Evolutionary conservation across 2,329 filamentous ascomycete species (phyloP).

Genomic region (Penicillium sp.): DNA sequence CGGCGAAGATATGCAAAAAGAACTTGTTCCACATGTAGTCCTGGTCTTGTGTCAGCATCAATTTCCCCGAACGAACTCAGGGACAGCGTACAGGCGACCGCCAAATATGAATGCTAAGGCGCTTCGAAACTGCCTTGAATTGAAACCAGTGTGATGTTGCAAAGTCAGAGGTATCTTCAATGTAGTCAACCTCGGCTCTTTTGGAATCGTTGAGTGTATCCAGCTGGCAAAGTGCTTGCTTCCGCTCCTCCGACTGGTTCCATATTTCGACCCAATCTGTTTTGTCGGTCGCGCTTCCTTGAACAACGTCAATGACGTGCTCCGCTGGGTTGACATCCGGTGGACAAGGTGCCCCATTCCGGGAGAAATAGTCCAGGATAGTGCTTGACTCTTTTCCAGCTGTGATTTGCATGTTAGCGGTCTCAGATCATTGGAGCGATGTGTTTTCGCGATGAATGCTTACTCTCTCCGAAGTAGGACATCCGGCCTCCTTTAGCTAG

Average conservation of each 20-base stretch:
- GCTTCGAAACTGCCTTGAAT: conserved; percentile 38
- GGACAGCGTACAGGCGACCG: conserved; percentile 31
- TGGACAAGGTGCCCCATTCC: conserved; percentile 57
- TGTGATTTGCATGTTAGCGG: conserved; percentile 2
- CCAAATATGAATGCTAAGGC: conserved; percentile 36
- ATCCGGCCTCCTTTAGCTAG: conserved; percentile 66
- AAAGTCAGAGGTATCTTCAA: conserved; percentile 38
- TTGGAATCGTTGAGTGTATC: conserved; percentile 28
- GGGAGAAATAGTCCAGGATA: conserved; percentile 51
- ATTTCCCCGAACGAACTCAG: not conserved
- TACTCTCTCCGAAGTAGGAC: conserved; percentile 64
- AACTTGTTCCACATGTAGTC: conserved; percentile 52
- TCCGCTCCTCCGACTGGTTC: conserved; percentile 32
- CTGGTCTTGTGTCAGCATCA: conserved; percentile 13
- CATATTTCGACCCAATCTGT: conserved; percentile 37
- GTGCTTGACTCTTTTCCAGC: conserved; percentile 43
- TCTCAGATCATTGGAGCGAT: not conserved
- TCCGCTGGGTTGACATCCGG: conserved; percentile 56
- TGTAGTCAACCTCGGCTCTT: conserved; percentile 20
- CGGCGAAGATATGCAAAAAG: conserved; percentile 55
- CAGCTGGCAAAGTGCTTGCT: conserved; percentile 25
- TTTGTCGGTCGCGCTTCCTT: conserved; percentile 25
- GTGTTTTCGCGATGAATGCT: conserved; percentile 9
- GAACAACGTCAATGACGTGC: conserved; percentile 43
- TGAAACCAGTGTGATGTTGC: conserved; percentile 44